Conservation (phyloP, 108 stramenopile genomes). For the Conticribra weissflogii region DNA sequence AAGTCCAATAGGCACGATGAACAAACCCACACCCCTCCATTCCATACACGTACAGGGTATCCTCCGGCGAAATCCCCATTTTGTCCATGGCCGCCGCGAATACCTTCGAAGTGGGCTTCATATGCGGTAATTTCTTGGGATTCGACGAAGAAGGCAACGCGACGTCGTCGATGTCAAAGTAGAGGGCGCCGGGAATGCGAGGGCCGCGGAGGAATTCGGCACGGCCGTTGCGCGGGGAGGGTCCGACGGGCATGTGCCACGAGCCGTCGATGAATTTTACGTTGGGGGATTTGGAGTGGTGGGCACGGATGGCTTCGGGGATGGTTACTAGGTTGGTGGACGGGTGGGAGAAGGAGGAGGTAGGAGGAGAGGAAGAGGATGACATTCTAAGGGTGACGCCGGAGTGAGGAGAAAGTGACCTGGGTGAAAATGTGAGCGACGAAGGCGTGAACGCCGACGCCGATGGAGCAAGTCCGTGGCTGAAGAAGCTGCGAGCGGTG, state of each 20-base stretch:
- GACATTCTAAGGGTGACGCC: neutral
- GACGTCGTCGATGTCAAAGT: constrained; percentile 77
- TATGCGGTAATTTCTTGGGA: constrained; percentile 46
- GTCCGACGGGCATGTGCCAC: constrained; percentile 45
- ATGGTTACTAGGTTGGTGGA: constrained; percentile 25
- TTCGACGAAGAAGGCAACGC: constrained; percentile 38
- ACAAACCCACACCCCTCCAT: constrained; percentile 55
- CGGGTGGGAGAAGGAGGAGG: neutral
- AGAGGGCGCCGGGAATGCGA: constrained; percentile 60
- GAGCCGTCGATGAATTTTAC: constrained; percentile 44
- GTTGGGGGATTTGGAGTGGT: neutral
- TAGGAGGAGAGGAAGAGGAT: constrained; percentile 3
- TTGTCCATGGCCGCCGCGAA: constrained; percentile 58
- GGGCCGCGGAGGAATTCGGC: constrained; percentile 56
- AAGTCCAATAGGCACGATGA: constrained; percentile 71
- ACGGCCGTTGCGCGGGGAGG: constrained; percentile 20
- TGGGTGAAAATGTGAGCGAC: no score
- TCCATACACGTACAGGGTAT: constrained; percentile 62
- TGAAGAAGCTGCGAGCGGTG: neutral
- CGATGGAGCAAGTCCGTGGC: neutral
- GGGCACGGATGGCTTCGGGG: constrained; percentile 23
- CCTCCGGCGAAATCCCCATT: constrained; percentile 41
- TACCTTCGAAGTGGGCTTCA: constrained; percentile 36
- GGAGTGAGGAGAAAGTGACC: no score
- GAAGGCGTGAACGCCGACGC: neutral